Base-by-base conservation (phyloP, 2,329 filamentous ascomycete species). In the Ceratocystis variospora region DNA sequence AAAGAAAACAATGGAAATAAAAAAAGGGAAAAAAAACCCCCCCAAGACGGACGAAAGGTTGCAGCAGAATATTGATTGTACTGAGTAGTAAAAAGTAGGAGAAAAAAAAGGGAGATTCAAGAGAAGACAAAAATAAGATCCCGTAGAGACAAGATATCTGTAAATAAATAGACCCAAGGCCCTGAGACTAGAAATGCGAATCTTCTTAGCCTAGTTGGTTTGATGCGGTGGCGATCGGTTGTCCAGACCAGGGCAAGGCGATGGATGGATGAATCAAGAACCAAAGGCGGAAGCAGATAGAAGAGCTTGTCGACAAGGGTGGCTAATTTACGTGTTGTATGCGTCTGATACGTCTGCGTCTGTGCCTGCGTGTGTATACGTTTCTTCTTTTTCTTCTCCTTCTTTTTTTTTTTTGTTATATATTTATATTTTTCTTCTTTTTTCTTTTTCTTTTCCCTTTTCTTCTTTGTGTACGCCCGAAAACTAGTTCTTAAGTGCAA, bases 221-320 rank as follows among this genome's bases (percentile, higher is more conserved):
- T 37, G 28, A 59, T 59, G 55, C 28, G 55, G 55, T 59, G 55
- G 55, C 55, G 55, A 59, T 59, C 15, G 55, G 28, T 12, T 59
- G 31, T 59, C 28, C 10, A 59, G 55, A 31, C 55, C 12, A 33
- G 31, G 55, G 53, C 53, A 57, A 57, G 17, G 28, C 25, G 22
- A 25, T 5, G 25, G 48, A 22, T 28, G 48, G 48, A 53, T 15
- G 53, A 28, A 57, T 28, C 25, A 57, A 41, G 37, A 41, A 41
- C 37, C 37, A 41, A 41, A 33, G 17, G 53, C 53, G 28, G 55
- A 37, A 59, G 55, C 17, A 59, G 22, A 10, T 37, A 57, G 28
- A 59, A 59, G 55, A 1, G 50, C 55, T 10, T 41, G 37, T 41
- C 33, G 55, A 59, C 55, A 59, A 31, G 55, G 53, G 50, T 28